Base-by-base conservation (phyloP, 2,329 filamentous ascomycete species). In the Fusarium luffae region DNA sequence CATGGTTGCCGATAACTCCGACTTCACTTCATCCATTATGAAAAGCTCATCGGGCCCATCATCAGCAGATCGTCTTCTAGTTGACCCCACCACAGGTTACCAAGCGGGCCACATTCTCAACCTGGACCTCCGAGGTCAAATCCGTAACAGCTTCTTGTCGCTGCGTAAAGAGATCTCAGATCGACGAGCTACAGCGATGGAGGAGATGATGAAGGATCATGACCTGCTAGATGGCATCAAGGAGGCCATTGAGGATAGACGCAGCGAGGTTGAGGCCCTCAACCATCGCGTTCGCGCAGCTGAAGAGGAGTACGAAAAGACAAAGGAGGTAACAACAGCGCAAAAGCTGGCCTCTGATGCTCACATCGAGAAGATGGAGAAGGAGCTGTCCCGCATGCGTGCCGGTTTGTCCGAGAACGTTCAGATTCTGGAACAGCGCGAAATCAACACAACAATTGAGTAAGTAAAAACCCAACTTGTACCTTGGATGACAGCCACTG, bases 301-400 rank as follows among this genome's bases (percentile, higher is more conserved):
- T 1, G 92, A 97, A 78, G 93, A 97, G 76, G 94, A 98, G 78
- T 97, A 97, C 77, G 94, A 98, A 76, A 94, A 93, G 81, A 94
- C 93, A 21, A 95, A 95, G 77, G 96, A 98, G 84, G 82, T 87
- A 63, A 95, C 92, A 10, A 92, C 88, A 47, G 93, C 94, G 19
- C 93, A 97, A 78, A 97, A 97, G 82, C 88, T 95, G 78, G 91
- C 90, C 10, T 93, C 91, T 4, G 96, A 98, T 78, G 90, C 94
- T 11, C 95, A 98, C 79, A 97, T 99, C 75, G 96, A 99, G 81
- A 96, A 96, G 84, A 97, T 98, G 91, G 96, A 99, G 82, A 98
- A 97, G 81, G 94, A 99, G 79, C 84, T 99, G n/a, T 92, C 93
- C 48, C 93, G 94, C 78, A 97, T 98, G 93, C 88, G 94, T 43